phyloP scores from a whole-genome alignment of 176 grass and related monocot species.

The Oryza meyeriana region DNA sequence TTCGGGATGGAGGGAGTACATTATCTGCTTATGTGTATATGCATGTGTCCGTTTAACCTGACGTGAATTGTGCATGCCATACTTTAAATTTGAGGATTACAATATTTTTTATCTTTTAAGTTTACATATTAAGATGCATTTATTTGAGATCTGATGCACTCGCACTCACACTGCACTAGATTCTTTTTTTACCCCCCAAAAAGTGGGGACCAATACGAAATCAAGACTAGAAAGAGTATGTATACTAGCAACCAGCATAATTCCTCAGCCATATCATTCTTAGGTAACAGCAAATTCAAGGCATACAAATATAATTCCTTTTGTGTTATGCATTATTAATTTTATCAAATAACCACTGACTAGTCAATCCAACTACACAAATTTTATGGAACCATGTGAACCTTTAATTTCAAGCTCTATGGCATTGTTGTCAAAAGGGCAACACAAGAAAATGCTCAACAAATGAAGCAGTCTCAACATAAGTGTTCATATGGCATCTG shows the following conservation, averaged over 20 bases:
- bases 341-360: constrained; percentile 1
- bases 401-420: not conserved
- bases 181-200: not conserved
- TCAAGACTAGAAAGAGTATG: not conserved
- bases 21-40: not conserved
- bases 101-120: no score
- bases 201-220: not conserved
- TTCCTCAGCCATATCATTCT: not conserved
- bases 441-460: not conserved
- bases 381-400: not conserved
- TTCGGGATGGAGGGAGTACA: no score
- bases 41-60: not conserved
- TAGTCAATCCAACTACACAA: not conserved
- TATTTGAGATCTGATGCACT: no score
- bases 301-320: constrained; percentile 19
- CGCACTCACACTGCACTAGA: not conserved
- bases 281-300: not conserved
- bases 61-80: not conserved
- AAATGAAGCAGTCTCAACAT: not conserved
- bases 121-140: no score
- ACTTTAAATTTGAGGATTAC: no score
- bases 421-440: not conserved
- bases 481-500: not conserved
- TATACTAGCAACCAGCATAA: not conserved
- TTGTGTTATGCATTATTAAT: not conserved